phyloP scores from a whole-genome alignment of 139 green algal genomes.

The Chlamydomonas applanata region DNA sequence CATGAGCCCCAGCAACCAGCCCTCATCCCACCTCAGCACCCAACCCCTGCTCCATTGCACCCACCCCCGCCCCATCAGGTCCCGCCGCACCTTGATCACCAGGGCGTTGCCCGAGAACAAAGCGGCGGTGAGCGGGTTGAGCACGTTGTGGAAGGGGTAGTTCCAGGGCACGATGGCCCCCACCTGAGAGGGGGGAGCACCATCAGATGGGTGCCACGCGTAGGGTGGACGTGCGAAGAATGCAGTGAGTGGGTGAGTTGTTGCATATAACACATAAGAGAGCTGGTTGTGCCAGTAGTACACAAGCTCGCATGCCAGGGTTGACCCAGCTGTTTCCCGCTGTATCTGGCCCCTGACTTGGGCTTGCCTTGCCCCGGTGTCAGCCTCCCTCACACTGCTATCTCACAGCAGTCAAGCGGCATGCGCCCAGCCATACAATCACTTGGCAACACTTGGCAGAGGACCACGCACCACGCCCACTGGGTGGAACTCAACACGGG shows the following conservation, averaged over 20 bases:
- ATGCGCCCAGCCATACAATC: too few species aligned
- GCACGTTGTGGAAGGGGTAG: slow-evolving; percentile 99
- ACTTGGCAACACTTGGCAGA: too few species aligned
- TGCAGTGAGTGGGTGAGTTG: neutral
- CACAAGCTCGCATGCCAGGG: too few species aligned
- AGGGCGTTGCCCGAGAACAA: slow-evolving; percentile 94
- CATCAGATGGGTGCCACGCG: neutral
- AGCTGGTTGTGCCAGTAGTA: neutral
- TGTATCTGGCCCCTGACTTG: too few species aligned
- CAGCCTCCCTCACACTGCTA: neutral
- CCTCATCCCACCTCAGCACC: too few species aligned
- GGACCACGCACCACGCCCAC: slow-evolving; percentile 73
- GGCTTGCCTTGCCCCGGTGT: too few species aligned
- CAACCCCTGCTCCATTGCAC: too few species aligned
- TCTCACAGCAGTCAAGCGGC: too few species aligned
- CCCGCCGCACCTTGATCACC: slow-evolving; percentile 86
- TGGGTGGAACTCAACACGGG: slow-evolving; percentile 90
- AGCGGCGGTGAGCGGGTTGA: slow-evolving; percentile 93
- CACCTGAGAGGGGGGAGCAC: slow-evolving; percentile 50
- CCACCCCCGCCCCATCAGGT: too few species aligned
- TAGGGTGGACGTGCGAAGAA: neutral
- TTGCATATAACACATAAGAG: neutral
- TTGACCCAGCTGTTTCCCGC: too few species aligned
- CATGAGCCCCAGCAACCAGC: too few species aligned
- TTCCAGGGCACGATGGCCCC: slow-evolving; percentile 98